phyloP scores from a whole-genome alignment of 495 filamentous ascomycete genomes.

The Aspergillus steynii region DNA sequence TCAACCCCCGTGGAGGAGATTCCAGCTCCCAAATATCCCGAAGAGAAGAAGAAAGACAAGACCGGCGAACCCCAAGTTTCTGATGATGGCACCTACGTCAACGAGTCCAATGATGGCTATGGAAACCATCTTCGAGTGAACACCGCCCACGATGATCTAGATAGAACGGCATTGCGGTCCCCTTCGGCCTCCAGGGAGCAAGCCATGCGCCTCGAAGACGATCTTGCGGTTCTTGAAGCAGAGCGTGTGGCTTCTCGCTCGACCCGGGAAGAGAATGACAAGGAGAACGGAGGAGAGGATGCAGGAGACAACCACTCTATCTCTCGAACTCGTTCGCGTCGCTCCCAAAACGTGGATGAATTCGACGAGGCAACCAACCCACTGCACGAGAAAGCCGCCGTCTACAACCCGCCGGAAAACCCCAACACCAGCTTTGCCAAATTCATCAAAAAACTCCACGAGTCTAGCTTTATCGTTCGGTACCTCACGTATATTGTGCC shows the following conservation, averaged over 20 bases:
- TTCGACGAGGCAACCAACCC: constrained; percentile 79
- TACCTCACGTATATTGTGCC: constrained; percentile 89
- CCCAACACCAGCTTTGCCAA: constrained; percentile 61
- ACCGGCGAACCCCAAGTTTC: constrained; percentile 34
- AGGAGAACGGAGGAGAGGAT: constrained; percentile 22
- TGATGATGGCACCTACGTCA: constrained; percentile 40
- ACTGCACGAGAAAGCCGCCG: constrained; percentile 66
- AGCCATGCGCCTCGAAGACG: constrained; percentile 75
- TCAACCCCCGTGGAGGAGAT: constrained; percentile 52
- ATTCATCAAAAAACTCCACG: constrained; percentile 66
- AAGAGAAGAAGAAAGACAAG: constrained; percentile 23
- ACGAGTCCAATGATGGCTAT: constrained; percentile 28
- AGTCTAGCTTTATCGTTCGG: constrained; percentile 74
- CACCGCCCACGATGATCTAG: constrained; percentile 31
- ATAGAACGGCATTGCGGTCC: constrained; percentile 35
- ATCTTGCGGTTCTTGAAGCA: constrained; percentile 77
- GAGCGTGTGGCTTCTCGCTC: constrained; percentile 70
- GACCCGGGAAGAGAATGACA: constrained; percentile 43
- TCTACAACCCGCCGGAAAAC: constrained; percentile 69
- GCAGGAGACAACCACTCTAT: constrained; percentile 45
- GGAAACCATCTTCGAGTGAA: constrained; percentile 36
- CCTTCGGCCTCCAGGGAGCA: constrained; percentile 63
- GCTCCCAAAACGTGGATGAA: constrained; percentile 69
- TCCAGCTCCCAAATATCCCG: constrained; percentile 24
- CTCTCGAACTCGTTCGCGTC: constrained; percentile 49